Base-by-base conservation (phyloP, 1,139 yeast genomes). In the Scheffersomyces stambukii region DNA sequence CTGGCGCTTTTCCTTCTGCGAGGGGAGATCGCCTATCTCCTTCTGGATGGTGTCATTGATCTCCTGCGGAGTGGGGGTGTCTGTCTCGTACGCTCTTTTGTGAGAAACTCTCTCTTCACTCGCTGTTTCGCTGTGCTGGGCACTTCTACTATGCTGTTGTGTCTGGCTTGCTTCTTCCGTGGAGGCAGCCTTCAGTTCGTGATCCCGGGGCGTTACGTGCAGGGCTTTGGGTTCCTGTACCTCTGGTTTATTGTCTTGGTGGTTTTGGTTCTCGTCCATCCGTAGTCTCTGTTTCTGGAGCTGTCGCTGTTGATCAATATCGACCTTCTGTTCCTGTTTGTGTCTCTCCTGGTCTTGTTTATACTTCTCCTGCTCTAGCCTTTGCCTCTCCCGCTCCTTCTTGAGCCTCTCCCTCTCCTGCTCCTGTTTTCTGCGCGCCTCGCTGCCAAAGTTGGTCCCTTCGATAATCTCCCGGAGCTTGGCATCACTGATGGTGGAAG, bases 1-100 rank as follows among this genome's bases (percentile, higher is more conserved):
- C 32, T 44, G 40, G 10, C 32, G 26, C 20, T 42, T 46, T 30
- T 59, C 65, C 22, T 41, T 41, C 23, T 58, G 59, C 0, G 65
- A 57, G 1, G 69, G 69, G 14, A 62, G 35, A 8, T 46, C 46
- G 3, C 45, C 48, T 20, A 53, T 47, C 28, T 50, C 50, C 13
- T 31, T 30, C 23, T 47, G 52, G 20, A 55, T 50, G 8, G 48
- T 32, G 23, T 40, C 43, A 24, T 46, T 44, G 24, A 50, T 43
- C 23, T 41, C 41, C 19, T 31, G 29, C 8, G 40, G 33, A 13
- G 22, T 28, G 23, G 6, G 19, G 31, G 16, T 21, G 22, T 13
- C 17, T 12, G 6, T 6, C 13, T 11, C n/a, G n/a, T n/a, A n/a
- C n/a, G n/a, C n/a, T n/a, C n/a, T n/a, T n/a, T n/a, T n/a, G n/a